These are phyloP conservation scores for Pythium apleroticum DNA, from an alignment of 352 stramenopile species.

Conservation along the genomic window DNA sequence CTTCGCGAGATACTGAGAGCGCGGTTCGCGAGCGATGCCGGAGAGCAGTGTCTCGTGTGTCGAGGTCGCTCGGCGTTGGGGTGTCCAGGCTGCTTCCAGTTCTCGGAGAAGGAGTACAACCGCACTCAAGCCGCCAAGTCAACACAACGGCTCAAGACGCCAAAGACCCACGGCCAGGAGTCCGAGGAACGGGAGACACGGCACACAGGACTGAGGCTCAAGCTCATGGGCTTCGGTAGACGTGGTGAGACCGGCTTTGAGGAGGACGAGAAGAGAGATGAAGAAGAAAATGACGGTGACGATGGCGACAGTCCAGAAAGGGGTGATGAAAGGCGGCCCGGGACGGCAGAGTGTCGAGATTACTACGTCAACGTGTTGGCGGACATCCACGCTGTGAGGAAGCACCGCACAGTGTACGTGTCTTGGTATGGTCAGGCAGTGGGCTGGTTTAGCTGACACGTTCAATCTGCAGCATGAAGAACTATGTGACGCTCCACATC, in stretches of 20 bases:
- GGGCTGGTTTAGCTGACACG: not conserved
- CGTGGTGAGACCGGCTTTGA: constrained; percentile 7
- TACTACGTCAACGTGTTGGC: constrained; percentile 59
- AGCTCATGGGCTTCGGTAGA: constrained; percentile 39
- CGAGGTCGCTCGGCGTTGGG: constrained; percentile 46
- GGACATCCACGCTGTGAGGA: constrained; percentile 51
- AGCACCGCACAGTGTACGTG: constrained; percentile 62
- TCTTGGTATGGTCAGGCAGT: not conserved
- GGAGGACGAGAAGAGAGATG: constrained; percentile 3
- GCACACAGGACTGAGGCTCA: constrained; percentile 47
- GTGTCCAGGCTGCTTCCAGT: constrained; percentile 70
- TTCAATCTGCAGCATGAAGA: constrained; percentile 34
- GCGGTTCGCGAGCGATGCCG: constrained; percentile 26
- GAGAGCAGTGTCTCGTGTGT: constrained; percentile 9
- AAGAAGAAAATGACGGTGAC: not conserved
- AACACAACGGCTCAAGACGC: constrained; percentile 49
- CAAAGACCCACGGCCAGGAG: constrained; percentile 58
- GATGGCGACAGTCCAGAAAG: not conserved
- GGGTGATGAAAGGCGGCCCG: constrained; percentile 7
- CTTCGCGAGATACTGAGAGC: constrained; percentile 36
- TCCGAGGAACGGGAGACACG: constrained; percentile 34
- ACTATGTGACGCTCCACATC: constrained; percentile 67
- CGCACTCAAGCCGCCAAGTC: constrained; percentile 35
- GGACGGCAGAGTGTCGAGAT: constrained; percentile 19
- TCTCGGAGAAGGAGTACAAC: constrained; percentile 41